Percentiles rank a stretch among this genome's conserved stretches.
Evolutionary conservation across 73 alveolate species (phyloP).

Genomic region (Stentor roeselii): DNA sequence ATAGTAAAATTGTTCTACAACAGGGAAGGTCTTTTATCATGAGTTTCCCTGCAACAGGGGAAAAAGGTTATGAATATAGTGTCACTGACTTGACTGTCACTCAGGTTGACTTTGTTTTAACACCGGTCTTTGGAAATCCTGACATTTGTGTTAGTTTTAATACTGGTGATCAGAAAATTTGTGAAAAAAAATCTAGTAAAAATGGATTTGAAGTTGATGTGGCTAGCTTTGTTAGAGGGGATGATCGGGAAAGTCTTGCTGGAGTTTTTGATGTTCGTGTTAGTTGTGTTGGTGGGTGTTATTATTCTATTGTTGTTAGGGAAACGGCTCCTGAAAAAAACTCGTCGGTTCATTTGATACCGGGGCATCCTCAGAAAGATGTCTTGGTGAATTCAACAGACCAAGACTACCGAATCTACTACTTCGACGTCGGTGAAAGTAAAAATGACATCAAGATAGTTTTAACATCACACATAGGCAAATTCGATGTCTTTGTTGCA

Average conservation of each 20-base stretch:
- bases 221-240: not conserved
- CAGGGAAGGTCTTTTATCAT: constrained; percentile 4
- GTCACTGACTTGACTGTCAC: not conserved
- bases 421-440: not conserved
- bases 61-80: not conserved
- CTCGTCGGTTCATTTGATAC: not conserved
- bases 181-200: constrained; percentile 5
- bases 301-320: not conserved
- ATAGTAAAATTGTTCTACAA: not conserved
- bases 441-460: not conserved
- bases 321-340: not conserved
- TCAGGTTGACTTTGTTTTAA: not conserved
- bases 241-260: not conserved
- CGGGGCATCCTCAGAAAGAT: constrained; percentile 28
- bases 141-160: not conserved
- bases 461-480: constrained; percentile 21
- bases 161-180: not conserved
- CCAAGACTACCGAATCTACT: constrained; percentile 17
- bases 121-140: constrained; percentile 24
- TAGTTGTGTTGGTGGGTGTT: too few species aligned
- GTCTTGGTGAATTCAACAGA: not conserved
- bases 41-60: not conserved
- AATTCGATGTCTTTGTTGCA: constrained; percentile 15
- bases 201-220: constrained; percentile 4
- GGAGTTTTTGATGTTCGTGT: constrained; percentile 4